Conservation (phyloP, 306 rosid species). For the Cercis canadensis region DNA sequence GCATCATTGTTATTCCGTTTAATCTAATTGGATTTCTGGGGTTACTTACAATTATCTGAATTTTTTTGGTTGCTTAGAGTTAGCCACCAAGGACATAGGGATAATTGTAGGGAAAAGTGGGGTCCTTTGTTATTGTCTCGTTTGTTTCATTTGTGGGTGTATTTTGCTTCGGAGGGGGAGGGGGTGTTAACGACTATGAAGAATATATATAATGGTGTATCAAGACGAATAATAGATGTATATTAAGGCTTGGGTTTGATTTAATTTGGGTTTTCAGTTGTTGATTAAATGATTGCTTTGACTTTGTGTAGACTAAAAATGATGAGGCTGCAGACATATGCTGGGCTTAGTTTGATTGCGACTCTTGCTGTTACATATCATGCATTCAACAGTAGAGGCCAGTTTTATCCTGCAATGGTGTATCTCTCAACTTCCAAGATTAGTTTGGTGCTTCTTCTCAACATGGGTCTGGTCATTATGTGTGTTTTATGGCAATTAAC, state of each 20-base stretch:
- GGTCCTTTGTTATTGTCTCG: conserved; percentile 1
- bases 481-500: conserved; percentile 90
- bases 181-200: not conserved
- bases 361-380: conserved; percentile 85
- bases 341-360: conserved; percentile 86
- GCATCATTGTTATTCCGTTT: not conserved
- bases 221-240: not conserved
- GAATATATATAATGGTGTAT: not conserved
- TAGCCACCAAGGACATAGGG: not conserved
- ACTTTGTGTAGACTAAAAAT: conserved; percentile 48
- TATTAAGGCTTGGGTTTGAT: not conserved
- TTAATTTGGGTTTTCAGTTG: conserved; percentile 21
- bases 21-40: not conserved
- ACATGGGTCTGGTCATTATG: conserved; percentile 92
- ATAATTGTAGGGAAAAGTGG: not conserved
- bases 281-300: conserved; percentile 37
- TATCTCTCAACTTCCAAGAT: conserved; percentile 96
- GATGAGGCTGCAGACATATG: conserved; percentile 92
- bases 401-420: conserved; percentile 97
- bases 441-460: conserved; percentile 91
- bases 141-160: not conserved
- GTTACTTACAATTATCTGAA: not conserved
- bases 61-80: not conserved
- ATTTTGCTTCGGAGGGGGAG: not conserved
- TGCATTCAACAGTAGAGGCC: conserved; percentile 93